Conservation (phyloP, 306 rosid genomes). For the Trifolium fragiferum region DNA sequence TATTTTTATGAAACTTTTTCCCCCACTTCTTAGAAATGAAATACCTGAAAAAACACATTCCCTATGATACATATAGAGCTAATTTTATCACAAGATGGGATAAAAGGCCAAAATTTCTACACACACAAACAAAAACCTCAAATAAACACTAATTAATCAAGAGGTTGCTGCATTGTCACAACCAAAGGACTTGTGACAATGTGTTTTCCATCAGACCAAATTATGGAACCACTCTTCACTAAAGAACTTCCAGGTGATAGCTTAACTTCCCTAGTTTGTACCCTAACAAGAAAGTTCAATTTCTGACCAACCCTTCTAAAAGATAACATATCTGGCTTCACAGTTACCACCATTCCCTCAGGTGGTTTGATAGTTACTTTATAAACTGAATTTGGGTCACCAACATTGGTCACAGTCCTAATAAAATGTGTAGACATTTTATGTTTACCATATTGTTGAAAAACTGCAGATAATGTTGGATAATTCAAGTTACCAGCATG, state of each 20-base stretch:
- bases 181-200: conserved; percentile 80
- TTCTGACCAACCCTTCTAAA: conserved; percentile 82
- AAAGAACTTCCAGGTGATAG: conserved; percentile 76
- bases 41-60: conserved; percentile 48
- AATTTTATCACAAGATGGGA: conserved; percentile 46
- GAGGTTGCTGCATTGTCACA: conserved; percentile 93
- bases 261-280: conserved; percentile 64
- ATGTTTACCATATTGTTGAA: conserved; percentile 78
- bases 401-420: conserved; percentile 84
- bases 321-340: conserved; percentile 68
- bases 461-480: conserved; percentile 76
- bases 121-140: conserved; percentile 21
- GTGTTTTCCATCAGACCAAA: conserved; percentile 89
- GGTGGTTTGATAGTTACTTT: conserved; percentile 64
- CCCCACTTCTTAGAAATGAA: conserved; percentile 53
- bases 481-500: conserved; percentile 84
- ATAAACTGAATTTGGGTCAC: conserved; percentile 72
- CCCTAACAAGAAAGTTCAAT: conserved; percentile 83
- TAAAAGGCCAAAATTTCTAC: conserved; percentile 46
- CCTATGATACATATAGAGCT: conserved; percentile 51
- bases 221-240: conserved; percentile 65
- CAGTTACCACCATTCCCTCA: conserved; percentile 60
- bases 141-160: conserved; percentile 50
- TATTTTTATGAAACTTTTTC: background rate
- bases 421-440: conserved; percentile 86